Evolutionary conservation across 2,329 filamentous ascomycete genomes (phyloP).

Genomic region (Didymella keratinophila): DNA sequence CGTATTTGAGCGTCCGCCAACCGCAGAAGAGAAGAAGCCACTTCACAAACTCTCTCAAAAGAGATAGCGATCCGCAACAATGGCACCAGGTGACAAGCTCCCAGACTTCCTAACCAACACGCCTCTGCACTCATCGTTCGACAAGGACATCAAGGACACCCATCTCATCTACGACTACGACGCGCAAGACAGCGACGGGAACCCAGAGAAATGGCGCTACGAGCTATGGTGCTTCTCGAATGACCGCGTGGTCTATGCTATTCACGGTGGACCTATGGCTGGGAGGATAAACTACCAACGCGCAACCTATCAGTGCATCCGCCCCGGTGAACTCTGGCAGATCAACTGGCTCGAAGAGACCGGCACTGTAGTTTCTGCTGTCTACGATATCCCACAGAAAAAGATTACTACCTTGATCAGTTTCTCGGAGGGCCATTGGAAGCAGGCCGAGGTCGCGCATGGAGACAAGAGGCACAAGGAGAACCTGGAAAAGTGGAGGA

Average conservation of each 20-base stretch:
- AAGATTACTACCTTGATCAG: constrained; percentile 62
- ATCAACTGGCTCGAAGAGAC: constrained; percentile 69
- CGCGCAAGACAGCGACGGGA: constrained; percentile 57
- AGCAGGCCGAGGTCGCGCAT: constrained; percentile 58
- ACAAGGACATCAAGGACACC: constrained; percentile 61
- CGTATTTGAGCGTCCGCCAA: background rate
- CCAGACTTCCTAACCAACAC: constrained; percentile 42
- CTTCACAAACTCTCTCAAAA: background rate
- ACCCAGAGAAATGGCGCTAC: constrained; percentile 67
- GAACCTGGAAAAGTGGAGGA: constrained; percentile 62
- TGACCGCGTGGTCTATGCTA: constrained; percentile 63
- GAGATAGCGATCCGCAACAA: constrained; percentile 3
- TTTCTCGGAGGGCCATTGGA: constrained; percentile 66
- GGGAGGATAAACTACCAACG: constrained; percentile 61
- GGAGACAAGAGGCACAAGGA: constrained; percentile 63
- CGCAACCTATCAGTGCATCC: constrained; percentile 65
- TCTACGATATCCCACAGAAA: constrained; percentile 62
- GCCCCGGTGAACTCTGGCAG: constrained; percentile 66
- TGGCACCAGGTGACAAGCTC: constrained; percentile 36
- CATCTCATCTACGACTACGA: constrained; percentile 67
- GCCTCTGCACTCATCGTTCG: constrained; percentile 49
- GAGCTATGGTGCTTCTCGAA: constrained; percentile 69
- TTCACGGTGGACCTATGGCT: constrained; percentile 66
- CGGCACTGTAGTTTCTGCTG: constrained; percentile 63
- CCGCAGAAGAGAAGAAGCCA: background rate